Evolutionary conservation across 192 early-diverging fungal genomes (phyloP).

Genomic region (Jimgerdemannia flammicorona): DNA sequence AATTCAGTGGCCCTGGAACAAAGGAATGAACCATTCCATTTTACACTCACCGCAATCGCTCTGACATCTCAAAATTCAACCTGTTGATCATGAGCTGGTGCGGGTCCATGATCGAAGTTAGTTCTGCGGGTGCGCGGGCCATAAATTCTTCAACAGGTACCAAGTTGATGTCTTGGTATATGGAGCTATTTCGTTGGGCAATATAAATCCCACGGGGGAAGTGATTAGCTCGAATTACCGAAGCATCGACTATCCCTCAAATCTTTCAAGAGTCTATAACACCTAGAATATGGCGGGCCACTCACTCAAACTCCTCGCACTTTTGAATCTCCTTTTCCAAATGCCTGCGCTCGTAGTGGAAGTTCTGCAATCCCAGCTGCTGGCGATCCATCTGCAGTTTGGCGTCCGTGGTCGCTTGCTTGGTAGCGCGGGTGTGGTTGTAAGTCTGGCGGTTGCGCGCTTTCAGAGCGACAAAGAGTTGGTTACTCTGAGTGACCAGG

Average conservation of each 20-base stretch:
- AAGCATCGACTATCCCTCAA: neutral
- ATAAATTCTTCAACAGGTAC: conserved; percentile 38
- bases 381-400: conserved; percentile 50
- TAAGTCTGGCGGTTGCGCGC: neutral
- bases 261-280: conserved; percentile 9
- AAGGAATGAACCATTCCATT: neutral
- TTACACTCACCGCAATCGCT: conserved; percentile 34
- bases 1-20: neutral
- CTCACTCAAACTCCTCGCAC: conserved; percentile 49
- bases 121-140: conserved; percentile 19
- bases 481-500: neutral
- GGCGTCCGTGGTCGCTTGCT: conserved; percentile 45
- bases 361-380: conserved; percentile 45
- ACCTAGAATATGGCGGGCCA: neutral
- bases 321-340: conserved; percentile 51
- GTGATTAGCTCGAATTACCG: too few relatives aligned
- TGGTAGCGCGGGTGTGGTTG: conserved; percentile 33
- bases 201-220: neutral
- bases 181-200: conserved; percentile 32
- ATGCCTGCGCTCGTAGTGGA: conserved; percentile 55
- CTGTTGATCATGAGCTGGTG: conserved; percentile 53
- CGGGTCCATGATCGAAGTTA: conserved; percentile 21
- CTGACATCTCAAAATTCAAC: conserved; percentile 47
- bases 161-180: conserved; percentile 50
- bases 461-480: neutral